Percentiles rank a stretch among this genome's conserved stretches.
phyloP scores from a whole-genome alignment of 805 yeast genomes.

The Ascoidea tarda region DNA sequence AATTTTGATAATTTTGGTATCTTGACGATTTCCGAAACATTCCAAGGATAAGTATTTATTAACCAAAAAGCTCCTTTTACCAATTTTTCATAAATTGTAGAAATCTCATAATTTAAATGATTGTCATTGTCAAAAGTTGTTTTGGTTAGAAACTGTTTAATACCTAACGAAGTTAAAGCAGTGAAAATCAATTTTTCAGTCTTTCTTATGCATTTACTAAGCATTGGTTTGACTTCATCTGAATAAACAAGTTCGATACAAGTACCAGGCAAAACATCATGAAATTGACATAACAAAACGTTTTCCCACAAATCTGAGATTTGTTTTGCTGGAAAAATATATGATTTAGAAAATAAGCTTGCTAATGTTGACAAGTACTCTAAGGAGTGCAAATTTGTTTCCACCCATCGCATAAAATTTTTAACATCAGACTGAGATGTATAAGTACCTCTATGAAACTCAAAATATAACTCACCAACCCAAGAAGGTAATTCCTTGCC shows the following conservation, averaged over 20 bases:
- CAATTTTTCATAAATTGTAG: slow-evolving; percentile 1
- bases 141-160: slow-evolving; percentile 1
- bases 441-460: slow-evolving; percentile 94
- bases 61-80: slow-evolving; percentile 12
- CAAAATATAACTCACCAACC: slow-evolving; percentile 90
- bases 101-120: not conserved
- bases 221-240: slow-evolving; percentile 75
- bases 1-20: slow-evolving; percentile 15
- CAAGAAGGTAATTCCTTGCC: slow-evolving; percentile 70
- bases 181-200: slow-evolving; percentile 37
- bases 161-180: slow-evolving; percentile 32
- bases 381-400: slow-evolving; percentile 67
- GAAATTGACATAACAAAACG: slow-evolving; percentile 84
- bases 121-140: slow-evolving; percentile 1
- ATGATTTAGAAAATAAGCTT: slow-evolving; percentile 34
- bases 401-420: slow-evolving; percentile 63
- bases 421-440: slow-evolving; percentile 87
- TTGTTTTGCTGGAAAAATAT: slow-evolving; percentile 57
- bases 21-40: slow-evolving; percentile 30
- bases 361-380: slow-evolving; percentile 74
- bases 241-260: slow-evolving; percentile 89
- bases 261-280: slow-evolving; percentile 96
- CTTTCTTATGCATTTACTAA: slow-evolving; percentile 37
- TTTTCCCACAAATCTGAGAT: slow-evolving; percentile 76
- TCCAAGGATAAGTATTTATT: slow-evolving; percentile 57